Conservation (phyloP, 2,329 filamentous ascomycete genomes). For the Setomelanomma holmii region DNA sequence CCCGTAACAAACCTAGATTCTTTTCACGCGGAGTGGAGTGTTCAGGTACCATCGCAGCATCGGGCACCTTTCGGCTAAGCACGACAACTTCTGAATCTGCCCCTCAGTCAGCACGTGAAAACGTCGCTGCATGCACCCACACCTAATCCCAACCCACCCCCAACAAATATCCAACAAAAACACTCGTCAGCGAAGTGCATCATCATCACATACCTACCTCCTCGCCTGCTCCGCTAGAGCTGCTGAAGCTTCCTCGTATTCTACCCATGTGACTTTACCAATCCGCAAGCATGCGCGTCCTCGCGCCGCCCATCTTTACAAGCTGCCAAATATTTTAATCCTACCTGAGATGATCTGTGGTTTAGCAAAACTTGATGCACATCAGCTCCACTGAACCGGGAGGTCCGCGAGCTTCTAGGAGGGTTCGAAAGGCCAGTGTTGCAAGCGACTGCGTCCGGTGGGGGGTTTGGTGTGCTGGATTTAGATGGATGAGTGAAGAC, state of each 20-base stretch:
- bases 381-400: not conserved
- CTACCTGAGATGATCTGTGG: not conserved
- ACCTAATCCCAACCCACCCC: not conserved
- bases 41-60: not conserved
- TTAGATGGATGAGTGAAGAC: not conserved
- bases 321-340: not conserved
- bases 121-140: not conserved
- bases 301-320: not conserved
- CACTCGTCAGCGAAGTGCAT: not conserved
- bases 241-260: too few species aligned
- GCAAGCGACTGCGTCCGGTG: too few species aligned
- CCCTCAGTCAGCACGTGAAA: not conserved
- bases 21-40: not conserved
- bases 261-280: not conserved
- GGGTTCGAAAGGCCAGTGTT: not conserved
- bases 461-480: not conserved
- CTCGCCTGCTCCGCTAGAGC: too few species aligned
- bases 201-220: not conserved
- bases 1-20: too few species aligned
- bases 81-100: not conserved
- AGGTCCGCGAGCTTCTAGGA: not conserved
- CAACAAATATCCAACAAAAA: not conserved
- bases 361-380: not conserved
- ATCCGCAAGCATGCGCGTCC: not conserved
- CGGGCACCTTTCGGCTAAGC: not conserved